phyloP scores from a whole-genome alignment of 345 rosid genomes.

The Firmiana major region DNA sequence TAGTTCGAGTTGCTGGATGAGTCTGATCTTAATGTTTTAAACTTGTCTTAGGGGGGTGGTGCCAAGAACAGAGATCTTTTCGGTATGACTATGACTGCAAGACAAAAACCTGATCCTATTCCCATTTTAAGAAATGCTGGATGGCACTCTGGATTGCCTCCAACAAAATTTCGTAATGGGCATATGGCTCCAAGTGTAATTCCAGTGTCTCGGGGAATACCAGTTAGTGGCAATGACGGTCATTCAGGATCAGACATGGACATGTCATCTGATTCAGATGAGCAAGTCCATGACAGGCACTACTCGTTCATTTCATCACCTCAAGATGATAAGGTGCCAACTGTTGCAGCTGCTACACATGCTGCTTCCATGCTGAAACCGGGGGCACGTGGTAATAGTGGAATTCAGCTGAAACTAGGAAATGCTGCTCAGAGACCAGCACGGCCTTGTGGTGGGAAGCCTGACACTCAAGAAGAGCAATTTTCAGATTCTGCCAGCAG shows the following conservation, averaged over 20 bases:
- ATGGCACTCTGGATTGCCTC: conserved; percentile 26
- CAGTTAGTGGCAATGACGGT: conserved; percentile 29
- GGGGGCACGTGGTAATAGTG: neutral
- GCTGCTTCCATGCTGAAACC: conserved; percentile 20
- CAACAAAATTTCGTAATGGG: conserved; percentile 32
- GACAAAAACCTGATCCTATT: conserved; percentile 30
- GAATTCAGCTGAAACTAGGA: neutral
- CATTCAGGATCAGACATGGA: conserved; percentile 67
- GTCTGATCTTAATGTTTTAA: conserved; percentile 9
- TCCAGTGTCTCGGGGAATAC: conserved; percentile 30
- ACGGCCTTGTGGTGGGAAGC: conserved; percentile 20
- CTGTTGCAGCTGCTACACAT: conserved; percentile 21
- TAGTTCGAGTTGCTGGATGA: neutral
- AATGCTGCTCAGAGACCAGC: conserved; percentile 18
- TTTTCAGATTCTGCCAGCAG: conserved; percentile 65
- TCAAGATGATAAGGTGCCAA: conserved; percentile 41
- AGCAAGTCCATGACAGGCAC: conserved; percentile 37
- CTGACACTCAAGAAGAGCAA: conserved; percentile 31
- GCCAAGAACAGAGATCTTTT: conserved; percentile 23
- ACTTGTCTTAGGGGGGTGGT: conserved; percentile 29
- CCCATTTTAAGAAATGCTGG: conserved; percentile 27
- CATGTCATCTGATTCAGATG: conserved; percentile 57
- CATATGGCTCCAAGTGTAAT: conserved; percentile 41
- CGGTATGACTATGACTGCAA: conserved; percentile 25
- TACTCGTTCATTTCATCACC: conserved; percentile 53